Evolutionary conservation across 1,284 basidiomycete genomes (phyloP).

Genomic region (Uromyces viciae-fabae): DNA sequence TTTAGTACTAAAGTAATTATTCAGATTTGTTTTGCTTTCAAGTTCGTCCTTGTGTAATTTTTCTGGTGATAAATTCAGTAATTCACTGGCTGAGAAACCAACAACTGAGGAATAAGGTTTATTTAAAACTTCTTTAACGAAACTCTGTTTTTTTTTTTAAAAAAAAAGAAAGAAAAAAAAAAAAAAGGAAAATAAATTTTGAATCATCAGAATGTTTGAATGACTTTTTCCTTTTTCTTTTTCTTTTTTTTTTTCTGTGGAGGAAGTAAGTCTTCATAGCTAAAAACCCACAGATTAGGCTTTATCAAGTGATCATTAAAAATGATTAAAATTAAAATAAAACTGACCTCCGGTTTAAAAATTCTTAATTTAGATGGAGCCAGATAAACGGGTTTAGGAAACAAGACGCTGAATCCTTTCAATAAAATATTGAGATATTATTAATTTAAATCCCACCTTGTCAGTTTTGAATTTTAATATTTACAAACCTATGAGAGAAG

Average conservation of each 20-base stretch:
- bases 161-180: neutral
- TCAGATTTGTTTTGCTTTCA: neutral
- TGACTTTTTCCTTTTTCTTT: too few relatives aligned
- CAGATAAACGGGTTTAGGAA: slow-evolving; percentile 11
- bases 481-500: neutral
- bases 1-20: neutral
- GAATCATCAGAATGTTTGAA: too few relatives aligned
- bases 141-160: neutral
- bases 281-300: neutral
- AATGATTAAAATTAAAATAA: neutral
- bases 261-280: neutral
- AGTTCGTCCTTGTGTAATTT: neutral
- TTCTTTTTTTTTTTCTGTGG: too few relatives aligned
- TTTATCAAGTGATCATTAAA: neutral
- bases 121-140: slow-evolving; percentile 2
- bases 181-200: neutral
- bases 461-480: too few relatives aligned
- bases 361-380: slow-evolving; percentile 16
- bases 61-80: neutral
- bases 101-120: neutral
- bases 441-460: too few relatives aligned
- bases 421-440: neutral
- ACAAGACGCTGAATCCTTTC: neutral
- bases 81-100: slow-evolving; percentile 6
- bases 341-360: neutral